Base-by-base conservation (phyloP, 2,329 filamentous ascomycete species). In the Epichloe sylvatica region DNA sequence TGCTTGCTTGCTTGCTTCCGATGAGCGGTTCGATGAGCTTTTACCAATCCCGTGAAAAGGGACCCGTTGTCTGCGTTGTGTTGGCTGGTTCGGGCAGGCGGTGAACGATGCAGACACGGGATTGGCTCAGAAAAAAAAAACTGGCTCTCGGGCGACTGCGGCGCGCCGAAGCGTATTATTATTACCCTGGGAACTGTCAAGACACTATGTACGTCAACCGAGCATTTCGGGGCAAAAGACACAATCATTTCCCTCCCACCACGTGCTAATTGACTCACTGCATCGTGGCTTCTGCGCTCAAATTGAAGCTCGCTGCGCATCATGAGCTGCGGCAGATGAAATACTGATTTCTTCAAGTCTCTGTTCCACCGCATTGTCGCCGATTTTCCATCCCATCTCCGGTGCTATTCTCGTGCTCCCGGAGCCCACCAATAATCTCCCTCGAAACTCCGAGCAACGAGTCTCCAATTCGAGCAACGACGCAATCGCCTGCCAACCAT, bases 401-500 rank as follows among this genome's bases (percentile, higher is more conserved):
- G 45, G 45, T 33, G 30, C 35, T 33, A 34, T 42, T 42, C 49
- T 47, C 44, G 44, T 43, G 38, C 38, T 25, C 43, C 34, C 15
- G 21, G 33, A 43, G 5, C 23, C 15, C 33, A 30, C 33, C 48
- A 33, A 30, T 36, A 57, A 59, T 62, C 60, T 62, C 61, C 58
- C 59, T 59, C 59, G 63, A 52, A 63, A 51, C 53, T 34, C 35
- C 45, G 25, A 43, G 49, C 45, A 36, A 35, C 33, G 9, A 21
- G 17, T 19, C 9, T 19, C 21, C 17, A 25, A 23, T 47, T 41
- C 37, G 35, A 51, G 44, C 42, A 47, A 41, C 42, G 30, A 42
- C 7, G 19, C 19, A 41, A 12, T 21, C 12, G 19, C 11, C 9
- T 36, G 35, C 23, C 45, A 21, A 68, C 51, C 57, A 87, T 88